Evolutionary conservation across 2,329 filamentous ascomycete genomes (phyloP).

Genomic region (Juglanconis oblonga): DNA sequence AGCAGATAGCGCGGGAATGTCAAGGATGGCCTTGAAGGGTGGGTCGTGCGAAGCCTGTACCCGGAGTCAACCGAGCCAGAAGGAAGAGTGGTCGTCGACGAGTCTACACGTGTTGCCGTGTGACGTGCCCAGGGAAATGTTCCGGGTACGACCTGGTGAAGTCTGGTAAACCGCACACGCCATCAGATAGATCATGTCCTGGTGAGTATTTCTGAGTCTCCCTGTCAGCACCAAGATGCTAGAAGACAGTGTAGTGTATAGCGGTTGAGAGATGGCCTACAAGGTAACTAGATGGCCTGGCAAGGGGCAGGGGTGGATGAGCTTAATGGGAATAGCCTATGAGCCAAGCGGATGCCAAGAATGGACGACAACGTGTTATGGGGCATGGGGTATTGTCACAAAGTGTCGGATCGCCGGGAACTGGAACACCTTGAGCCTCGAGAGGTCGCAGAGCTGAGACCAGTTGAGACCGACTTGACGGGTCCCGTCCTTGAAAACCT

Average conservation of each 20-base stretch:
- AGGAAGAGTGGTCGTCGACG: background rate
- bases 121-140: no score
- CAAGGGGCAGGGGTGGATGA: background rate
- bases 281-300: background rate
- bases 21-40: background rate
- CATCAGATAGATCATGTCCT: no score
- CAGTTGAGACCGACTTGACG: background rate
- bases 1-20: background rate
- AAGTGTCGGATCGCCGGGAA: conserved; percentile 16
- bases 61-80: background rate
- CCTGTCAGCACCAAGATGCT: no score
- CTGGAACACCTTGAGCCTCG: conserved; percentile 16
- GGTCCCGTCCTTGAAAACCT: no score
- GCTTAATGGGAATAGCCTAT: conserved; percentile 14
- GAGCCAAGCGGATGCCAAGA: background rate
- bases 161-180: no score
- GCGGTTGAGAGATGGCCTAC: background rate
- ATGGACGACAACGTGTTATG: background rate
- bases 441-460: conserved; percentile 17
- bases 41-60: no score
- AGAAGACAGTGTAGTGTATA: background rate
- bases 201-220: no score
- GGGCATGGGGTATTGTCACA: conserved; percentile 8
- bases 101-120: no score
- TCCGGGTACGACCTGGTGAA: no score